Base-by-base conservation (phyloP, 345 rosid genomes). In the Brassica carinata region DNA sequence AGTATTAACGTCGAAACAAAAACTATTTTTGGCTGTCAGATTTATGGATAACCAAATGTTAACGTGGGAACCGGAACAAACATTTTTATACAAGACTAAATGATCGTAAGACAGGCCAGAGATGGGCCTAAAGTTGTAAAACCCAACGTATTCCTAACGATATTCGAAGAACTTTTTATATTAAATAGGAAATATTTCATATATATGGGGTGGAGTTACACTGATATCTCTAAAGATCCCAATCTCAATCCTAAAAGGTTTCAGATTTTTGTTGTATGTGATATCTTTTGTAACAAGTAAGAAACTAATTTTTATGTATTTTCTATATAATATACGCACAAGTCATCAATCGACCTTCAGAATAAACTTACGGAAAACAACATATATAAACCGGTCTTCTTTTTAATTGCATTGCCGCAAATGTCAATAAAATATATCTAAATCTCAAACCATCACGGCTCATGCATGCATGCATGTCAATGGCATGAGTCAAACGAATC, bases 41-140 rank as follows among this genome's bases (percentile, higher is more conserved):
- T 59, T 8, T 58, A 58, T 61, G 69, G 69, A 33, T 38, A 62
- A 73, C 77, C 59, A 40, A 40, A 26, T 40, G 58, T 40, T 62
- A 51, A 62, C 61, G 77, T 36, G 38, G 30, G 71, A 45, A 64
- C 70, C 45, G 61, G 31, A 30, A 1, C 7, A 18, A 58, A 71
- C 18, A 43, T 10, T 43, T 43, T 43, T 43, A 14, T 43, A 43
- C 51, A 43, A 43, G 51, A 43, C 45, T 34, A 7, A 34, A 34
- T 34, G 7, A 34, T 40, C 48, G 48, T n/a, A 59, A 3, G 36
- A 73, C 15, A 33, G 62, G 63, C 63, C 45, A 48, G 0, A 17
- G 19, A 64, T 64, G 71, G 48, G 64, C 71, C 31, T 74, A 8
- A 30, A 13, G 1, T 13, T 48, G 33, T 30, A 51, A 64, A 51